Evolutionary conservation across 805 yeast species (phyloP), one percentile per base, ranked within the genome.

Genomic region (Clavispora carvajalis): DNA sequence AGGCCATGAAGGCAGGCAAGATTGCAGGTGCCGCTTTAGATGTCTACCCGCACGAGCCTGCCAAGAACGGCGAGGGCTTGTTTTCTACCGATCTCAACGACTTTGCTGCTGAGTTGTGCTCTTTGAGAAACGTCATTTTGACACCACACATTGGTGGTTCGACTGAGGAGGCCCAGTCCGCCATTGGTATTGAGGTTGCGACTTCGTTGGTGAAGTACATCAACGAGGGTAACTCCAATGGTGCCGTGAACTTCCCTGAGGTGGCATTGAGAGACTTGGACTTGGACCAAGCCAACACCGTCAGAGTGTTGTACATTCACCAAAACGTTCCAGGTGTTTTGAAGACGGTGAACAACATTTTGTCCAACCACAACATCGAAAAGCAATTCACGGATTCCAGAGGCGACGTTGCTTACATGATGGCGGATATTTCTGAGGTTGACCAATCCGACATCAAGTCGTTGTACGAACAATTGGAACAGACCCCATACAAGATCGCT

Each of bases 91-190:
- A 76, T 31, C 75, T 93, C 60, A 91, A 91, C 69, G 53, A 70
- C 31, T 93, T 96, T 90, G 77, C 85, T 47, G 72, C 86, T 24
- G 96, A 90, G 61, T 76, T 93, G 54, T 76, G 80, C 53, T 70
- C 85, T 9, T 76, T 89, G 62, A 80, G 90, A 69, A 93, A 93
- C 68, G 80, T 91, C 47, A 89, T 93, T 51, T 76, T 93, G 58
- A 83, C 98, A 40, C 99, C 99, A 24, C 99, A 93, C 62, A 93
- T 93, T 54, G 99, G 99, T 69, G 99, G 99, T 52, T 89, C 97
- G 38, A 93, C 99, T 36, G 98, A 91, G 68, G 99, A 93, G 74
- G 99, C 99, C 28, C 99, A 93, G 76, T 77, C 86, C 41, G 95
- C 98, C 30, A 93, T 93, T 59, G 99, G 99, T 70, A 73, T 91